Evolutionary conservation across 371 early-diverging fungal genomes (phyloP).

Genomic region (Rhizomucor pusillus): DNA sequence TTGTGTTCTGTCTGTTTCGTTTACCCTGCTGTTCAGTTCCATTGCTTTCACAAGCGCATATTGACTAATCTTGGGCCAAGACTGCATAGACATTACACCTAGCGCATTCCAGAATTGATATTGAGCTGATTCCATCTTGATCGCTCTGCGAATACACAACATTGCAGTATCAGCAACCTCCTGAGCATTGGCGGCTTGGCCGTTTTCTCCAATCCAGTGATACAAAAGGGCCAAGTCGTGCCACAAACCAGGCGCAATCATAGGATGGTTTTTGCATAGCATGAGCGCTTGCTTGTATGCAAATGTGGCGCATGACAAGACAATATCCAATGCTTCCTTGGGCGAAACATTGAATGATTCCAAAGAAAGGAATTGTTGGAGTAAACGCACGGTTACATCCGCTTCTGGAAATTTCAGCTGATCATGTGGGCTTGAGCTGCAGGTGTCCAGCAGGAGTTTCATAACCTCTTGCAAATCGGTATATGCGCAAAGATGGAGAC

Average conservation of each 20-base stretch:
- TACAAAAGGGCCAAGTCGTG: conserved; percentile 49
- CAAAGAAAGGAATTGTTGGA: conserved; percentile 27
- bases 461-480: conserved; percentile 31
- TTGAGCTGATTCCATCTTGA: conserved; percentile 61
- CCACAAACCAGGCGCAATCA: conserved; percentile 42
- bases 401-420: conserved; percentile 40
- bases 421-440: conserved; percentile 29
- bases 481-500: conserved; percentile 44
- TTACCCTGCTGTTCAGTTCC: conserved; percentile 66
- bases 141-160: conserved; percentile 58
- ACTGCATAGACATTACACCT: conserved; percentile 62
- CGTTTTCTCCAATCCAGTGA: conserved; percentile 32
- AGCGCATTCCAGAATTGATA: conserved; percentile 73
- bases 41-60: conserved; percentile 83
- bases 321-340: conserved; percentile 32
- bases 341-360: conserved; percentile 29
- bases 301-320: conserved; percentile 44
- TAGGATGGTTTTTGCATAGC: conserved; percentile 31
- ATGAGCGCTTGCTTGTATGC: conserved; percentile 56
- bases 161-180: conserved; percentile 33
- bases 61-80: conserved; percentile 68
- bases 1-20: conserved; percentile 2
- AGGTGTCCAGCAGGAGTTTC: conserved; percentile 7
- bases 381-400: conserved; percentile 21
- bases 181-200: background rate